Conservation (phyloP, 352 stramenopile genomes). For the Globisporangium rhizosaccharum region DNA sequence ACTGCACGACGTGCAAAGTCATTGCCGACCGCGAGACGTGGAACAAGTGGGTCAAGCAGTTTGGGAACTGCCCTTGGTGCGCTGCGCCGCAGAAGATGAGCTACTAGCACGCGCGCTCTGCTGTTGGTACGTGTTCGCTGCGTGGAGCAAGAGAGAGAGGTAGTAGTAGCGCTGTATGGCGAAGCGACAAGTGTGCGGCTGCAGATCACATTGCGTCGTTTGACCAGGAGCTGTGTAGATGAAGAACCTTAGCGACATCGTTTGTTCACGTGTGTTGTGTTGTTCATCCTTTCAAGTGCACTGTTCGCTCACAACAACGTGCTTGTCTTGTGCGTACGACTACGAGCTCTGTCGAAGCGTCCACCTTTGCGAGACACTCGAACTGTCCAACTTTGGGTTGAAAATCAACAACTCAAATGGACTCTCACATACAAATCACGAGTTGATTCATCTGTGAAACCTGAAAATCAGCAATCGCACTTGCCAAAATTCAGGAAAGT, state of each 20-base stretch:
- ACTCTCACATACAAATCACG: not conserved
- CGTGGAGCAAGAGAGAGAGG: not conserved
- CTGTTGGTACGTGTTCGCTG: constrained; percentile 3
- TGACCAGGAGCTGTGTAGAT: no score
- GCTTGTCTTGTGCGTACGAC: not conserved
- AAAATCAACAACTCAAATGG: not conserved
- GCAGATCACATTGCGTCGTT: not conserved
- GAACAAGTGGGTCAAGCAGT: constrained; percentile 89
- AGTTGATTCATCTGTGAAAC: not conserved
- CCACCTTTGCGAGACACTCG: not conserved
- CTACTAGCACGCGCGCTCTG: constrained; percentile 30
- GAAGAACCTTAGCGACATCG: no score
- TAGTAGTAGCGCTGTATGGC: no score
- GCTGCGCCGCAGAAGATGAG: constrained; percentile 81
- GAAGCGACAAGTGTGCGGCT: not conserved
- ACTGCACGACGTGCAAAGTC: constrained; percentile 86
- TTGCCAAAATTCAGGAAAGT: not conserved
- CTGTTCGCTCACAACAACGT: not conserved
- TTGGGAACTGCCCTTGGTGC: constrained; percentile 79
- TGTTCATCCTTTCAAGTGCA: not conserved
- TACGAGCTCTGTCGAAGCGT: not conserved
- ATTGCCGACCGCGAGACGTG: constrained; percentile 82
- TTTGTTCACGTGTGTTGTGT: not conserved
- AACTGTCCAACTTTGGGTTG: no score
- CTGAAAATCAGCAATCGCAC: not conserved